Evolutionary conservation across 2,329 filamentous ascomycete species (phyloP).

Genomic region (Paecilomyces niveus): DNA sequence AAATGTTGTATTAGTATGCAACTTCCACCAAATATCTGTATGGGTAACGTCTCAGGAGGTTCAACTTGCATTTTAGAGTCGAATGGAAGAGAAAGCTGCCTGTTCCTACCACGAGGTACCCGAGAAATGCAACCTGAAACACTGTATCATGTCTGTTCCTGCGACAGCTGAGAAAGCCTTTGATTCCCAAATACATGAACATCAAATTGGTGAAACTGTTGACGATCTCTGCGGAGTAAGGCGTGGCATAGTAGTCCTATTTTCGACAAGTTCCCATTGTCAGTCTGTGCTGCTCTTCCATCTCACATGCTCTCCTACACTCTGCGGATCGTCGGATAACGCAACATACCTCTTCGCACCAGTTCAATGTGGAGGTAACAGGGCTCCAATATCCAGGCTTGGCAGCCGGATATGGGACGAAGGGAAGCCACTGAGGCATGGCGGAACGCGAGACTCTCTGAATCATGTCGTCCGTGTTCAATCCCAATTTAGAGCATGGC

Average conservation of each 20-base stretch:
- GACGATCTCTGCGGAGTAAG: slow-evolving; percentile 69
- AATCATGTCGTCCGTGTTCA: background rate
- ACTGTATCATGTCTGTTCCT: slow-evolving; percentile 66
- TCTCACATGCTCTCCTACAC: background rate
- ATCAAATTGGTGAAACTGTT: slow-evolving; percentile 76
- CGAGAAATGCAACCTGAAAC: slow-evolving; percentile 61
- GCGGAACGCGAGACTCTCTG: slow-evolving; percentile 6
- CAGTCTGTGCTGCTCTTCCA: background rate
- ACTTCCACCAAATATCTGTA: background rate
- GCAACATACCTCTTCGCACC: slow-evolving; percentile 66
- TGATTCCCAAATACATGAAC: slow-evolving; percentile 70
- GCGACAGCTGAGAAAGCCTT: slow-evolving; percentile 67
- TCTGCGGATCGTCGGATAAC: background rate
- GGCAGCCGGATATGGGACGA: slow-evolving; percentile 39
- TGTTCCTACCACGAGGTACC: slow-evolving; percentile 54
- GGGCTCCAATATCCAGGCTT: slow-evolving; percentile 59
- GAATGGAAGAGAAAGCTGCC: slow-evolving; percentile 59
- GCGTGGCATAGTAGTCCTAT: slow-evolving; percentile 68
- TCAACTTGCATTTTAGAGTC: slow-evolving; percentile 52
- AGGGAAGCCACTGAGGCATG: slow-evolving; percentile 25
- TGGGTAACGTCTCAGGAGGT: background rate
- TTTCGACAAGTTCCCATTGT: slow-evolving; percentile 10
- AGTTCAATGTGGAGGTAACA: slow-evolving; percentile 67
- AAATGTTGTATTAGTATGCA: background rate
- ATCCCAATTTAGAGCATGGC: background rate